Base-by-base conservation (phyloP, 2,329 filamentous ascomycete species). In the Claviceps pazoutovae region DNA sequence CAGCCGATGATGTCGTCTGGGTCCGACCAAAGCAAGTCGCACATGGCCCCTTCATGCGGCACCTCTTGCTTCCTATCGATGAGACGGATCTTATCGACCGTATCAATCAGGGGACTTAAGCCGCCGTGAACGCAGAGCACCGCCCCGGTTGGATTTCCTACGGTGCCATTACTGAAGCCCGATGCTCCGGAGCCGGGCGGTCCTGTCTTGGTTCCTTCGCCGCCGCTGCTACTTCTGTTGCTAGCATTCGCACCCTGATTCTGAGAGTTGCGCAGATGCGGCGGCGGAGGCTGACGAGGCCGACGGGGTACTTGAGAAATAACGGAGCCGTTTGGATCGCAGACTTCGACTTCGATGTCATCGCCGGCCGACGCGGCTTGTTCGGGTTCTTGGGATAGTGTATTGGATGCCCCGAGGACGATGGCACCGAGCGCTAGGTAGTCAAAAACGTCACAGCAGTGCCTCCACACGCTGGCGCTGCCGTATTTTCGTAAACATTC, bases 41-140 rank as follows among this genome's bases (percentile, higher is more conserved):
- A 98, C 93, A 98, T 98, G 64, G 93, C 89, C 52, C 93, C 93
- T 71, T 98, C 93, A 64, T 98, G 93, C 0, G 93, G 93, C 0
- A 98, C 93, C 71, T 98, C 93, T 70, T 98, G 93, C 68, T 97
- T 97, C 56, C 91, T 83, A 66, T 98, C 94, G 21, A 98, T 79
- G 14, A 97, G 75, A 21, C 93, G 80, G 64, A 98, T 98, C 70
- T 95, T 95, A 66, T 98, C 91, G 46, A 98, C 86, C 23, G 82
- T 88, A 65, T 97, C 90, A 54, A 98, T 87, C 11, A 96, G 74
- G 1, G 93, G 93, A 21, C 86, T 93, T 7, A 98, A 74, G 2
- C 93, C 93, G 53, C 93, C 93, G 66, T 98, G 93, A 0, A 98
- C 93, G 64, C 93, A 98, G 9, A 98, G 79, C 5, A 98, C 86